A percentile compares a stretch with the other conserved stretches of the same genome.
Evolutionary conservation across 192 early-diverging fungal species (phyloP).

Genomic region (Coemansia sp.): DNA sequence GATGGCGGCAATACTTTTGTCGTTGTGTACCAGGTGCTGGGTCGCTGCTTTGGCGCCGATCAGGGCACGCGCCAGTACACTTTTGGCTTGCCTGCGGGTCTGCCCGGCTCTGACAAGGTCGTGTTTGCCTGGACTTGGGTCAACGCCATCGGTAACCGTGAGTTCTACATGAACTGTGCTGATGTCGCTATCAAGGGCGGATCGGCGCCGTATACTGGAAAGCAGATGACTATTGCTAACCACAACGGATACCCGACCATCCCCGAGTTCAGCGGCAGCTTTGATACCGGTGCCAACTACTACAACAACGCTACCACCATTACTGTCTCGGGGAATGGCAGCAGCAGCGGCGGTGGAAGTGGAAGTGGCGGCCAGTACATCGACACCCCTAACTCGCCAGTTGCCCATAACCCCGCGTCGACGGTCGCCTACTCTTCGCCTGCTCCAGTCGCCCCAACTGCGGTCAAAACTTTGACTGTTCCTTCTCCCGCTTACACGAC

Average conservation of each 20-base stretch:
- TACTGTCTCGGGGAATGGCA: constrained; percentile 36
- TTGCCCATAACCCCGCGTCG: neutral
- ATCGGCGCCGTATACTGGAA: constrained; percentile 44
- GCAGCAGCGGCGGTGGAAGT: neutral
- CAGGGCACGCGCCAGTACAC: constrained; percentile 20
- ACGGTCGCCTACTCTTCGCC: neutral
- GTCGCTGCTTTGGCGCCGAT: constrained; percentile 7
- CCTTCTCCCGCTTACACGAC: neutral
- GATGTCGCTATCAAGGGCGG: constrained; percentile 67
- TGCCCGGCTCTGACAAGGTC: constrained; percentile 45
- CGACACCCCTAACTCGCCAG: neutral
- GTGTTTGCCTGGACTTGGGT: constrained; percentile 74
- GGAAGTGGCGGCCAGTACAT: constrained; percentile 1
- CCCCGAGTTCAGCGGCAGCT: constrained; percentile 58
- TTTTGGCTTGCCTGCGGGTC: constrained; percentile 53
- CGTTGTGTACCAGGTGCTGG: constrained; percentile 48
- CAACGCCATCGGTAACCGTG: constrained; percentile 69
- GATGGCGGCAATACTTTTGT: constrained; percentile 50
- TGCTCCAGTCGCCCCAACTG: neutral
- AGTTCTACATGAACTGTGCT: constrained; percentile 78
- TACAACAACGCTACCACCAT: constrained; percentile 35
- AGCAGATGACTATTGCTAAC: constrained; percentile 61
- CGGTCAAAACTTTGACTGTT: neutral
- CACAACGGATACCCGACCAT: constrained; percentile 58
- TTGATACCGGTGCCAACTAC: constrained; percentile 26